Conservation (phyloP, 164 flowering plant species). For the Umbilicus rupestris region DNA sequence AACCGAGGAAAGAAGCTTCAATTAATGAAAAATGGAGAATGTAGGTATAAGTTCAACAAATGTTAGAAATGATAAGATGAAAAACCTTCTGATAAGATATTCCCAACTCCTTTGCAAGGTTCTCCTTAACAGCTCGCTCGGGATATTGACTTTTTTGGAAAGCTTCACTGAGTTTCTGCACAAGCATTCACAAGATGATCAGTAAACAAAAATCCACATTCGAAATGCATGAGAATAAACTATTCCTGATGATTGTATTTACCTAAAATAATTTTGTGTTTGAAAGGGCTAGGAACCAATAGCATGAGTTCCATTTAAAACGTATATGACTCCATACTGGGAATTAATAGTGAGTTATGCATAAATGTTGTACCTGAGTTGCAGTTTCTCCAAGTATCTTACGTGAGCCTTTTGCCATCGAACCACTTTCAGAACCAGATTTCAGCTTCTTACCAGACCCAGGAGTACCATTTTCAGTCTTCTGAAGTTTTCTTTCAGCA, state of each 20-base stretch:
- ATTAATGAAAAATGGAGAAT: not conserved
- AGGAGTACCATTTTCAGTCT: slow-evolving; percentile 16
- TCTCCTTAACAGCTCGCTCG: slow-evolving; percentile 41
- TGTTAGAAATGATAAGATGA: slow-evolving; percentile 1
- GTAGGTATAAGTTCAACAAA: not conserved
- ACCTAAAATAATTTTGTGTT: not conserved
- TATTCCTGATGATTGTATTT: not conserved
- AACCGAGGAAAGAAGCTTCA: not conserved
- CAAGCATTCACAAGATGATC: not conserved
- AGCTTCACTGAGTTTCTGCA: slow-evolving; percentile 55
- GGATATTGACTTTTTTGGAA: slow-evolving; percentile 67
- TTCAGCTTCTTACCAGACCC: slow-evolving; percentile 18
- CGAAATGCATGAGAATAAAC: not conserved
- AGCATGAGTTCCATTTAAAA: not conserved
- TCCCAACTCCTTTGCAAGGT: slow-evolving; percentile 53
- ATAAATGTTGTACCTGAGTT: slow-evolving; percentile 41
- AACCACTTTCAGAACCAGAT: slow-evolving; percentile 16
- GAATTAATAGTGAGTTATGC: not conserved
- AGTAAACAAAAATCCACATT: not conserved
- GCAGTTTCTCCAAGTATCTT: slow-evolving; percentile 42
- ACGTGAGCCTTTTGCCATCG: slow-evolving; percentile 19
- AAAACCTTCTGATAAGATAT: slow-evolving; percentile 48
- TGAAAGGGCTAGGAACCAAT: not conserved
- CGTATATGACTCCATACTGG: not conserved
- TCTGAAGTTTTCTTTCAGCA: slow-evolving; percentile 10